These are phyloP conservation scores for Coemansia sp. DNA, from an alignment of 192 early-diverging fungal genomes.

Conservation along the genomic window DNA sequence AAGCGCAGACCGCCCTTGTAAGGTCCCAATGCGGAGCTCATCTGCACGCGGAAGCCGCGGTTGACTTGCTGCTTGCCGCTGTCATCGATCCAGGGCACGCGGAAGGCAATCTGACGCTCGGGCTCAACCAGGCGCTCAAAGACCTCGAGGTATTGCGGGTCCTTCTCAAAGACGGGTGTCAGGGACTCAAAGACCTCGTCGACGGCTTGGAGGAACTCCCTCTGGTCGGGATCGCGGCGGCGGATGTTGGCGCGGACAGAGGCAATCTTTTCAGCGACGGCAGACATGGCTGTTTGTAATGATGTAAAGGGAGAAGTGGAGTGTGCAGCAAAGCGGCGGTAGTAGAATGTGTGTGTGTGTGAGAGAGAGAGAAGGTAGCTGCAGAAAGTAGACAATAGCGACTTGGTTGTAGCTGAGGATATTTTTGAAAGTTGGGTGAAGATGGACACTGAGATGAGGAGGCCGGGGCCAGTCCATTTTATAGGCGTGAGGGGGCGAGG, in stretches of 20 bases:
- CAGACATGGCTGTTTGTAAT: constrained; percentile 23
- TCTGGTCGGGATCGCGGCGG: constrained; percentile 47
- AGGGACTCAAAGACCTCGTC: constrained; percentile 54
- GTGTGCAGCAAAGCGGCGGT: background rate
- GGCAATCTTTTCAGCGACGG: constrained; percentile 38
- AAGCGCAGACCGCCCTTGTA: constrained; percentile 61
- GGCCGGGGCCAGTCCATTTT: constrained; percentile 3
- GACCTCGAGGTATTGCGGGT: constrained; percentile 48
- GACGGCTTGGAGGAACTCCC: constrained; percentile 56
- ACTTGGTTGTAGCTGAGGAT: background rate
- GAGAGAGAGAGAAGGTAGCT: background rate
- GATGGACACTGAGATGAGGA: background rate
- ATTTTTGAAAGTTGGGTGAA: background rate
- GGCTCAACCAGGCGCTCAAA: constrained; percentile 56
- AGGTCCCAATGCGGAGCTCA: constrained; percentile 59
- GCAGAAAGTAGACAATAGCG: background rate
- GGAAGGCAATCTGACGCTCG: constrained; percentile 57
- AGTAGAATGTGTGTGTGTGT: background rate
- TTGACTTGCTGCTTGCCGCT: constrained; percentile 53
- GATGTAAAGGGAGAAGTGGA: background rate
- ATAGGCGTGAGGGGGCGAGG: constrained; percentile 1
- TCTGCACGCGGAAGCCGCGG: constrained; percentile 59
- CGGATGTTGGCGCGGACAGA: constrained; percentile 37
- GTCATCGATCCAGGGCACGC: constrained; percentile 58
- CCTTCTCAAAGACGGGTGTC: constrained; percentile 52